Evolutionary conservation across 345 rosid species (phyloP).

Genomic region (Erysimum cheiranthoides): DNA sequence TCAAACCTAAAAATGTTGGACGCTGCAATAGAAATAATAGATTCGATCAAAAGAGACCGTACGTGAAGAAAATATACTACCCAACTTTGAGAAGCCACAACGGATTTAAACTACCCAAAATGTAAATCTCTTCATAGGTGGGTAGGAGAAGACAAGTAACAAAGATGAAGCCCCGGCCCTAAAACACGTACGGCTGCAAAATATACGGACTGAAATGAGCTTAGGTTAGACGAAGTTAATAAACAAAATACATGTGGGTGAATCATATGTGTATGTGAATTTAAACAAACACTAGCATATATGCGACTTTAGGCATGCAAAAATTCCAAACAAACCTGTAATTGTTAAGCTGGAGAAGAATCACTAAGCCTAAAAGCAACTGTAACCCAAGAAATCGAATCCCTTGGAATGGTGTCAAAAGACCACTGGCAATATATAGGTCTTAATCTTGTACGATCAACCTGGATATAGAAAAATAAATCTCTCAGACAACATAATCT

Average conservation of each 20-base stretch:
- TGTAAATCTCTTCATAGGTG: constrained; percentile 92
- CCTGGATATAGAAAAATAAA: constrained; percentile 52
- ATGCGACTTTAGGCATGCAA: neutral
- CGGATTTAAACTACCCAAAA: constrained; percentile 71
- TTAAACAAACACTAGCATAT: constrained; percentile 9
- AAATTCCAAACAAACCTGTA: constrained; percentile 63
- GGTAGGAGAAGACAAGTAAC: constrained; percentile 92
- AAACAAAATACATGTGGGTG: constrained; percentile 10
- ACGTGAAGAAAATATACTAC: no score
- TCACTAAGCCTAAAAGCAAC: constrained; percentile 88
- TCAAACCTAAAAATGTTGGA: constrained; percentile 87
- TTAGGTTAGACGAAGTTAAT: constrained; percentile 17
- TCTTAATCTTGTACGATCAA: constrained; percentile 82
- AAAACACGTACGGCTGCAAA: constrained; percentile 71
- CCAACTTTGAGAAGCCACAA: neutral
- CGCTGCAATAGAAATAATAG: constrained; percentile 61
- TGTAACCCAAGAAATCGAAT: constrained; percentile 82
- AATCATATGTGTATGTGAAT: constrained; percentile 9
- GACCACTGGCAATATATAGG: constrained; percentile 98
- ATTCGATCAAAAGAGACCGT: constrained; percentile 15
- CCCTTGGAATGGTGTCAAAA: constrained; percentile 83
- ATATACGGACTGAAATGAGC: constrained; percentile 37
- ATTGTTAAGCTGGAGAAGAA: constrained; percentile 87
- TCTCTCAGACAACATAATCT: constrained; percentile 12
- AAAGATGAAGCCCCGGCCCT: constrained; percentile 91